phyloP scores from a whole-genome alignment of 768 basidiomycete genomes.

The Termitomyces sp. region DNA sequence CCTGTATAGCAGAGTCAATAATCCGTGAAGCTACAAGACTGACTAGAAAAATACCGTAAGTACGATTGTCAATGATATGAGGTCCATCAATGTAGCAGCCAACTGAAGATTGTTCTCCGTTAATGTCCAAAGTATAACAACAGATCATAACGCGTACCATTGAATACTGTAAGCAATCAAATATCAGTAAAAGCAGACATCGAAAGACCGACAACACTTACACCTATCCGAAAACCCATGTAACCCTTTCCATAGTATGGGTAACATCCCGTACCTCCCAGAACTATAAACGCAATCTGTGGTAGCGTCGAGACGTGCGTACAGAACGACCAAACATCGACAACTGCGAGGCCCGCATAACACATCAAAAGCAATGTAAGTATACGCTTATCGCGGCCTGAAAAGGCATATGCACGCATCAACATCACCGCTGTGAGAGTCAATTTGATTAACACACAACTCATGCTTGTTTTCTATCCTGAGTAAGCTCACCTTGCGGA shows the following conservation, averaged over 20 bases:
- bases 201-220: slow-evolving; percentile 18
- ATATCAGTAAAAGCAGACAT: neutral
- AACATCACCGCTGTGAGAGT: slow-evolving; percentile 34
- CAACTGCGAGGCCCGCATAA: slow-evolving; percentile 29
- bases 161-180: slow-evolving; percentile 14
- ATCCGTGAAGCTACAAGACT: neutral
- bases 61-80: slow-evolving; percentile 33
- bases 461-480: neutral
- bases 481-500: slow-evolving; percentile 30
- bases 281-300: slow-evolving; percentile 18
- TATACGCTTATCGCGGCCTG: slow-evolving; percentile 30
- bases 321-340: slow-evolving; percentile 37
- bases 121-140: neutral
- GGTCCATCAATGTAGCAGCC: slow-evolving; percentile 35
- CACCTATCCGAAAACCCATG: slow-evolving; percentile 31
- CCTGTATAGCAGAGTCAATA: slow-evolving; percentile 14
- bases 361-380: slow-evolving; percentile 27
- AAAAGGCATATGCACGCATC: slow-evolving; percentile 42
- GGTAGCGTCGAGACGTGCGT: slow-evolving; percentile 22
- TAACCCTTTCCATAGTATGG: slow-evolving; percentile 31
- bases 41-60: slow-evolving; percentile 22
- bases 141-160: slow-evolving; percentile 15
- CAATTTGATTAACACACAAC: neutral
- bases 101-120: slow-evolving; percentile 18
- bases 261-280: slow-evolving; percentile 34